Percentiles rank a stretch among this genome's conserved stretches.
Conservation (phyloP, 306 rosid species). For the Adenanthera pavonina region DNA sequence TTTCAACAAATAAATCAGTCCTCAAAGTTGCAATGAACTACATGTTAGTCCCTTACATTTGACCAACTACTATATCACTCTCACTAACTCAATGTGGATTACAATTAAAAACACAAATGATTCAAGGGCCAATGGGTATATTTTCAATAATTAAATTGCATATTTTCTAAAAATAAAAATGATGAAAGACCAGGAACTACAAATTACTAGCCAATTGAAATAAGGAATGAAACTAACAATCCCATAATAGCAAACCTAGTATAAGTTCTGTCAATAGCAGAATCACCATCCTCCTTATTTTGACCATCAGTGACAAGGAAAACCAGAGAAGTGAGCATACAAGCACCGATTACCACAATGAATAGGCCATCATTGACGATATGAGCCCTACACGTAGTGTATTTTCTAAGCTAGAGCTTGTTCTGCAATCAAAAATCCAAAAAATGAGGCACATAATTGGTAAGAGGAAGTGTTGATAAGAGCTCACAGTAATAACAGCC, state of each 20-base stretch:
- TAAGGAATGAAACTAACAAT: constrained; percentile 87
- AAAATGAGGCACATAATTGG: not conserved
- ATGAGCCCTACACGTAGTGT: constrained; percentile 50
- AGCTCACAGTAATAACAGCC: no score
- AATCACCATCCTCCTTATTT: constrained; percentile 54
- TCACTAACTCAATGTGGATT: not conserved
- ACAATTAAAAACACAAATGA: not conserved
- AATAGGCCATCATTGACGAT: constrained; percentile 76
- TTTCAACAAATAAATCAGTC: not conserved
- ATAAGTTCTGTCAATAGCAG: constrained; percentile 61
- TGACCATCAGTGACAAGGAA: constrained; percentile 48
- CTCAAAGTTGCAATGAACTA: not conserved
- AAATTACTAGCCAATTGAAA: constrained; percentile 90
- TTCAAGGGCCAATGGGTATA: not conserved
- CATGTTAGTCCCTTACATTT: no score
- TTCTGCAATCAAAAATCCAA: not conserved
- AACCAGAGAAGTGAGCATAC: constrained; percentile 74
- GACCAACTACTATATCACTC: not conserved
- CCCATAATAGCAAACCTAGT: constrained; percentile 77
- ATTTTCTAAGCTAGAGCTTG: not conserved
- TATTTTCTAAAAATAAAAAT: not conserved
- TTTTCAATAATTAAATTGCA: not conserved
- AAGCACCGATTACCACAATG: constrained; percentile 83
- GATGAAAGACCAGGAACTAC: not conserved
- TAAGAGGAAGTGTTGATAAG: not conserved